Evolutionary conservation across 2,329 filamentous ascomycete genomes (phyloP).

Genomic region (Hawksworthiomyces lignivorus): DNA sequence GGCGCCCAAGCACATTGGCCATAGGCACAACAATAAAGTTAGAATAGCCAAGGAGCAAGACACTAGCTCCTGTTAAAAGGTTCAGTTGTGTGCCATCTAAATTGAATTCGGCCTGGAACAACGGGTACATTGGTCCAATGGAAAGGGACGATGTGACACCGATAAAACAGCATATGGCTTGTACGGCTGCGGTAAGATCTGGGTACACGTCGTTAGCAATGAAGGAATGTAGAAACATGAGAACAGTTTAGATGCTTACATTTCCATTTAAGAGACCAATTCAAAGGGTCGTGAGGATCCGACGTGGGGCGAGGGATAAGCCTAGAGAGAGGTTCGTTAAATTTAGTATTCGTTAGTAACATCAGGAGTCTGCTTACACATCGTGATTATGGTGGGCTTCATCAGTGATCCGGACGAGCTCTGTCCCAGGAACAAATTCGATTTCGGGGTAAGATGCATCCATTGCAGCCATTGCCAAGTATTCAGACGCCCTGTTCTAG

Average conservation of each 20-base stretch:
- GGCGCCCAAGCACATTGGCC: slow-evolving; percentile 34
- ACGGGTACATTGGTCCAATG: slow-evolving; percentile 40
- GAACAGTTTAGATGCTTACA: slow-evolving; percentile 24
- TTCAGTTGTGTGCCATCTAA: slow-evolving; percentile 18
- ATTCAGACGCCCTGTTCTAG: no score
- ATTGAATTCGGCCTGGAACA: slow-evolving; percentile 19
- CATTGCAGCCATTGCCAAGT: no score
- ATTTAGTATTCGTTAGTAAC: slow-evolving; percentile 26
- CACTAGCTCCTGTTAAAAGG: slow-evolving; percentile 32
- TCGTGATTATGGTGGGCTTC: slow-evolving; percentile 53
- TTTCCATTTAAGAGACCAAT: slow-evolving; percentile 35
- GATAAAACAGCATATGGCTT: slow-evolving; percentile 46
- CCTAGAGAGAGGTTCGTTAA: no score
- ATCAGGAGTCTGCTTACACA: slow-evolving; percentile 16
- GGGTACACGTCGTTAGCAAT: slow-evolving; percentile 28
- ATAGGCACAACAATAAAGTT: slow-evolving; percentile 40
- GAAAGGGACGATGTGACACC: slow-evolving; percentile 37
- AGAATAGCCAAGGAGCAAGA: slow-evolving; percentile 35
- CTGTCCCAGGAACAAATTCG: slow-evolving; percentile 19
- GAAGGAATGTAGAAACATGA: slow-evolving; percentile 15
- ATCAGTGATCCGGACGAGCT: slow-evolving; percentile 39
- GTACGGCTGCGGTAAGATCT: slow-evolving; percentile 29
- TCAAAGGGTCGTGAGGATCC: slow-evolving; percentile 37
- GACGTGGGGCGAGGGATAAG: slow-evolving; percentile 34
- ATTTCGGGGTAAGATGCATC: slow-evolving; percentile 14